Base-by-base conservation (phyloP, 805 yeast genomes). In the Sugiyamaella lignohabitans region DNA sequence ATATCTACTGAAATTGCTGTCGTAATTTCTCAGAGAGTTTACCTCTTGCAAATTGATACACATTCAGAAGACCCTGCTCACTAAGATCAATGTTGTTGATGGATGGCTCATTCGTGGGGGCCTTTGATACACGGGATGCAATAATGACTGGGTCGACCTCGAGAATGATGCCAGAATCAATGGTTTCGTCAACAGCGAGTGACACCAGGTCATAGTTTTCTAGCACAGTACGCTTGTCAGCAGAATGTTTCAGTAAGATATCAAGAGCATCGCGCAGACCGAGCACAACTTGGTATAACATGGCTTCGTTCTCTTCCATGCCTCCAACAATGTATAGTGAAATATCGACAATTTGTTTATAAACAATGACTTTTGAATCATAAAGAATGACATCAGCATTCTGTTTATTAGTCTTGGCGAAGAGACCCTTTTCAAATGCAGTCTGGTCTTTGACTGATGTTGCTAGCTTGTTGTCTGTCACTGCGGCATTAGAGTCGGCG, bases 101-200 rank as follows among this genome's bases (percentile, higher is more conserved):
- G 4, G 61, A 73, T 34, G 74, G 70, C 57, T 87, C 96, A 53
- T 74, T 79, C 29, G 79, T 66, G 40, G 96, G 95, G 27, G 93
- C 81, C 50, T 79, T 78, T n/a, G 98, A 85, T 21, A 89, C 96
- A 67, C 98, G 78, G 14, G 94, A 78, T 2, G 91, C 89, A 56
- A 93, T 85, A 37, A 86, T 80, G 30, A 83, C 78, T 3, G 95
- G 80, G 59, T 93, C 97, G 22, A 88, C 83, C 65, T 93, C 97
- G 56, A 93, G 74, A 47, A 93, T 80, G 53, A 93, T 79, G 36
- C 98, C 98, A 62, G 89, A 95, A 62, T 93, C 98, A 42, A 93
- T 73, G 6, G 94, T 76, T 67, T 93, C 98, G 65, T 93, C 98
- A 38, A 89, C 76, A 3, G 94, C 86, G 63, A 93, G 74, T 38